Base-by-base conservation (phyloP, 345 rosid species). In the Pugionium dolabratum region DNA sequence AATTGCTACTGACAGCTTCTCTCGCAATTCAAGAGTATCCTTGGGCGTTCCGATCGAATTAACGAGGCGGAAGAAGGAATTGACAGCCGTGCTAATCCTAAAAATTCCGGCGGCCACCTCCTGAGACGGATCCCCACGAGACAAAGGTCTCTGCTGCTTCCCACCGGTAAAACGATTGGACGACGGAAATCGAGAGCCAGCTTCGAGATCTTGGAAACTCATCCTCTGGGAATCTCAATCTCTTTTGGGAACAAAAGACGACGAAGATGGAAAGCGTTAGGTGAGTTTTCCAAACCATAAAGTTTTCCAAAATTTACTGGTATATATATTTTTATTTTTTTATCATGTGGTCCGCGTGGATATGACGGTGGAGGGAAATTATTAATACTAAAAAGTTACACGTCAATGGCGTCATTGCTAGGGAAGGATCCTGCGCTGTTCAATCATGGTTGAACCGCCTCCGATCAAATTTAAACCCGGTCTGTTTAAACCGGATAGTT, bases 41-140 rank as follows among this genome's bases (percentile, higher is more conserved):
- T 81, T 89, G 2, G 86, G 81, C 52, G 94, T 85, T 34, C 91
- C 91, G 25, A 89, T 85, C 34, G 89, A 79, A 78, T 80, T 79
- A 66, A 87, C 85, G 71, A 87, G 96, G 26, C 88, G 94, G 62
- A 71, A 71, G 71, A 87, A 85, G 67, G 84, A 76, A 64, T 76
- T 78, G 34, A 89, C 77, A 36, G 91, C 89, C 2, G 89, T 89
- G 74, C 83, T 81, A 54, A 85, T 81, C 76, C 82, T 81, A 79
- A 89, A 89, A 47, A 89, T 81, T 4, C 88, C 88, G 34, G 91
- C 81, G 8, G 89, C 91, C 18, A 87, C 89, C 4, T 84, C 84
- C 67, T 80, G 94, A 41, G 94, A 81, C 1, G 83, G 74, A 18
- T 85, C 80, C 18, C 76, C 66, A 55, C 79, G 67, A 34, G 62